Evolutionary conservation across 2,329 filamentous ascomycete genomes (phyloP), one percentile per base, ranked within the genome.

Genomic region (Paecilomyces sp.): DNA sequence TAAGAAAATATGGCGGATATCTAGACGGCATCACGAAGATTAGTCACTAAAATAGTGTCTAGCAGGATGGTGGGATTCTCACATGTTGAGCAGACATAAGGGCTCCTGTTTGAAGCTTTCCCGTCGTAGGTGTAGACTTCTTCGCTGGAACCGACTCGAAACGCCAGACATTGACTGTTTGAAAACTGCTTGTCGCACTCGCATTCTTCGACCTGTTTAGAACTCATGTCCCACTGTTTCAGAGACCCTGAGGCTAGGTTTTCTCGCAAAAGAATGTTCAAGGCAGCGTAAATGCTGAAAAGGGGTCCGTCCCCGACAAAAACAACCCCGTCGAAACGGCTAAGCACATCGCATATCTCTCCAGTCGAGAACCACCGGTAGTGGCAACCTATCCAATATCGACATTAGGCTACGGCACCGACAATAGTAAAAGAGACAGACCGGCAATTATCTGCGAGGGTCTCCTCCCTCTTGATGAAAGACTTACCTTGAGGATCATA

Each of bases 261-360:
- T 62, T 76, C 71, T 33, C 76, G 72, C 1, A 80, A 66, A 8
- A 80, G 70, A 54, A 79, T 73, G 62, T 79, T 79, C 62, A 80
- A 72, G 28, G 74, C 77, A n/a, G 73, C 71, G 63, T 80, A 80
- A 54, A 78, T 70, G 41, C 73, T 68, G 56, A 71, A 69, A 15
- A 77, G 67, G 31, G 72, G 66, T 51, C 73, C 67, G 59, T 80
- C 77, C 25, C 77, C 77, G 52, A 79, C 62, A 59, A 80, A 80
- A 18, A 74, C 62, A 5, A 80, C 60, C 18, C 69, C 67, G 54
- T 76, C 74, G 61, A 79, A 79, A 47, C 76, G 72, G 57, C 74
- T 71, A 28, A 80, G 68, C 22, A 79, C 77, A 66, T 76, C 75
- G 64, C 78, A 80, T 52, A 78, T 75, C 58, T 80, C 76, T 8